Percentiles rank a stretch among this genome's conserved stretches.
These are phyloP conservation scores for Cicer pinnatifidum DNA, from an alignment of 306 rosid species.

Conservation along the genomic window DNA sequence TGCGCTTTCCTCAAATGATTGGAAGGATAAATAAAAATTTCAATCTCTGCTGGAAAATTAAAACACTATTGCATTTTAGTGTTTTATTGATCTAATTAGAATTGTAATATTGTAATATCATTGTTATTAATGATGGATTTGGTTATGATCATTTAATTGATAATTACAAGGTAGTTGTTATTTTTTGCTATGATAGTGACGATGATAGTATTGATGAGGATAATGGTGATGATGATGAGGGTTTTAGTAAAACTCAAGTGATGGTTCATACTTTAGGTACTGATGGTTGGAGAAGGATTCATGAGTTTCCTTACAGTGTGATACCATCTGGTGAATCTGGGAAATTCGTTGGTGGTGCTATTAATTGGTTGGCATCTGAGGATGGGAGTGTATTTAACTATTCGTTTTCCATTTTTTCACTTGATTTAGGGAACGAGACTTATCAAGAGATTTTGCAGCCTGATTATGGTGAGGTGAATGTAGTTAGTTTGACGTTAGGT, in stretches of 20 bases:
- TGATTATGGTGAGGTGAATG: slow-evolving; percentile 12
- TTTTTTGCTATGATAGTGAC: neutral
- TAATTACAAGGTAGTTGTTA: neutral
- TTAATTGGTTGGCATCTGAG: slow-evolving; percentile 42
- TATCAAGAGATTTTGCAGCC: slow-evolving; percentile 43
- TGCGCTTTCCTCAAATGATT: no score
- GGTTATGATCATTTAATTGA: neutral
- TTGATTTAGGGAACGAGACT: slow-evolving; percentile 45
- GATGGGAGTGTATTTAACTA: neutral
- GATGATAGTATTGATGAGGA: no score
- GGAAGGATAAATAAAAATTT: no score
- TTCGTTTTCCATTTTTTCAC: slow-evolving; percentile 37
- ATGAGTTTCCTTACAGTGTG: neutral
- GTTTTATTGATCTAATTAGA: no score
- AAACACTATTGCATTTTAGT: no score
- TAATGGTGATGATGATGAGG: neutral
- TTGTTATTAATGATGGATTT: neutral
- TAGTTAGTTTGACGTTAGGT: neutral
- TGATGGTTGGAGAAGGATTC: slow-evolving; percentile 36
- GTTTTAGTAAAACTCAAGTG: neutral
- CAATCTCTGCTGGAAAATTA: no score
- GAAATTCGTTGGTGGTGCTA: slow-evolving; percentile 42
- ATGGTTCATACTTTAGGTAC: slow-evolving; percentile 40
- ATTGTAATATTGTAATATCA: no score
- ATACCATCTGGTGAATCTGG: neutral